These are phyloP conservation scores for Neofusicoccum kwambonambiense DNA, from an alignment of 2,329 filamentous ascomycete species.

Conservation along the genomic window DNA sequence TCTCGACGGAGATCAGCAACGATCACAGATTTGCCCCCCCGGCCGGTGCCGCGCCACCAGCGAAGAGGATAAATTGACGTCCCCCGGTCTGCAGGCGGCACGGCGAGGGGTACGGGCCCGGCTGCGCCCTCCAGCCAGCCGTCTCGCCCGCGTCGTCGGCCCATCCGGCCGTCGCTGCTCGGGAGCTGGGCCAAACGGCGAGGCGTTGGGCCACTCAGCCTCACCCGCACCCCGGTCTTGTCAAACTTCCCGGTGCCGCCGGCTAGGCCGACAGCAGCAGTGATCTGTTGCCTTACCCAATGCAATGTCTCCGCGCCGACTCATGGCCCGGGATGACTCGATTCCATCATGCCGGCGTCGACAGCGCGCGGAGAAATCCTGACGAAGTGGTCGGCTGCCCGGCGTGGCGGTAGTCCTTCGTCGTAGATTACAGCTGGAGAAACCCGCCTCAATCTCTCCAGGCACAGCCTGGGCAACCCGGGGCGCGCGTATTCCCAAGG, in stretches of 20 bases:
- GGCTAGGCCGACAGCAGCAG: conserved; percentile 7
- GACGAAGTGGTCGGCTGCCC: background rate
- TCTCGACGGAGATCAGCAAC: background rate
- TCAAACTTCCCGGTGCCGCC: background rate
- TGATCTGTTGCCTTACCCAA: background rate
- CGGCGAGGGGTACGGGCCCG: background rate
- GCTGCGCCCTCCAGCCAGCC: background rate
- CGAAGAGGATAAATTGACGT: conserved; percentile 6
- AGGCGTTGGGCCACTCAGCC: background rate
- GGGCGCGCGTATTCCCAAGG: background rate
- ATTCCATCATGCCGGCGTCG: background rate
- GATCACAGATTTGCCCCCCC: background rate
- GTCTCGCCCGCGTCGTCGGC: background rate
- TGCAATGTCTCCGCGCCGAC: no score
- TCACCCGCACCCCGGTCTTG: background rate
- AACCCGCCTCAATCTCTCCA: background rate
- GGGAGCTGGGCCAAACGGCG: background rate
- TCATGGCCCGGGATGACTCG: background rate
- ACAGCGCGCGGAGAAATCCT: background rate
- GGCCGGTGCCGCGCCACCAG: background rate
- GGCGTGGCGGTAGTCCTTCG: background rate
- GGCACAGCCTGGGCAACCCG: background rate
- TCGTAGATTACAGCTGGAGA: background rate
- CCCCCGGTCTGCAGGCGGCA: background rate
- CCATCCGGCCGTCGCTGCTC: no score